Percentiles rank a stretch among this genome's conserved stretches.
phyloP scores from a whole-genome alignment of 352 stramenopile genomes.

The Globisporangium radiosum region DNA sequence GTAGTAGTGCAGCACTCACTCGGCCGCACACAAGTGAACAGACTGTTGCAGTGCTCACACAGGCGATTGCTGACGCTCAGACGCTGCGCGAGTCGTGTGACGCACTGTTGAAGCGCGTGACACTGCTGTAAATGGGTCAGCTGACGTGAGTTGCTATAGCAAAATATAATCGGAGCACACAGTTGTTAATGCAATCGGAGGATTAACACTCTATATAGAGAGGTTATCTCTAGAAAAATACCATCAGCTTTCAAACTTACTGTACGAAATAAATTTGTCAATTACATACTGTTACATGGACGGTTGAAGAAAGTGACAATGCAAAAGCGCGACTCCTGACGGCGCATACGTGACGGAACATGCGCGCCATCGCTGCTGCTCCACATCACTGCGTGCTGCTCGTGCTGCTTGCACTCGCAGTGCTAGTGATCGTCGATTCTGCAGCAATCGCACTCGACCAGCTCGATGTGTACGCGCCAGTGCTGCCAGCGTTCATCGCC shows the following conservation, averaged over 20 bases:
- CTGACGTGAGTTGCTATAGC: too few species aligned
- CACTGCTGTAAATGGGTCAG: conserved; percentile 2
- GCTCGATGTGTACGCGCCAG: conserved; percentile 26
- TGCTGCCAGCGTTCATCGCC: conserved; percentile 24
- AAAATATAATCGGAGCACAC: too few species aligned
- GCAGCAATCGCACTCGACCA: conserved; percentile 2
- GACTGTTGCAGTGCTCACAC: conserved; percentile 18
- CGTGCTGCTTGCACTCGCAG: background rate
- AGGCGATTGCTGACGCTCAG: conserved; percentile 23
- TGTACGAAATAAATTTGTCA: too few species aligned
- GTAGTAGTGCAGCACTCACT: background rate
- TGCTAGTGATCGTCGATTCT: background rate
- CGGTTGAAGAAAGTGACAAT: too few species aligned
- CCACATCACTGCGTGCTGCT: background rate
- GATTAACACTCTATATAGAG: too few species aligned
- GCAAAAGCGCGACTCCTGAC: too few species aligned
- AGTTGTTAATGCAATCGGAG: too few species aligned
- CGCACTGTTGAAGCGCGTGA: conserved; percentile 25
- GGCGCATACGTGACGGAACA: background rate
- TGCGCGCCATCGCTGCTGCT: too few species aligned
- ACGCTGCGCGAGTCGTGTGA: conserved; percentile 17
- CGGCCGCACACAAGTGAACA: conserved; percentile 14
- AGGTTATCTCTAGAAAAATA: too few species aligned
- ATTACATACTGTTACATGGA: too few species aligned
- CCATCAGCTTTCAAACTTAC: too few species aligned